Evolutionary conservation across 2,329 filamentous ascomycete genomes (phyloP).

Genomic region (Sordariomycetes sp.): DNA sequence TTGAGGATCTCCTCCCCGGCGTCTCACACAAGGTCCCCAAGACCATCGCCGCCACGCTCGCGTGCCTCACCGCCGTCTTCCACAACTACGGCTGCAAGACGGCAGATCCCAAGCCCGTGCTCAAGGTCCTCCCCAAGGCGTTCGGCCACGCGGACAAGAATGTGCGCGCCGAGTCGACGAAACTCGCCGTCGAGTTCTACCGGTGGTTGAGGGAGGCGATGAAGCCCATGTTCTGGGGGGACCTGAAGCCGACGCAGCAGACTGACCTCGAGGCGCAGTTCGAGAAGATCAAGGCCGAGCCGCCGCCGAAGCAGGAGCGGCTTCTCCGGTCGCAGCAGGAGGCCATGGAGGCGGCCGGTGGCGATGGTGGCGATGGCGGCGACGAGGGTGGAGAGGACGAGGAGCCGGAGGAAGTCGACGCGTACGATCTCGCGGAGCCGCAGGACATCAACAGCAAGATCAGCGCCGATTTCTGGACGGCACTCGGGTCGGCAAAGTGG

Average conservation of each 20-base stretch:
- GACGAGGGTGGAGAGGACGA: conserved; percentile 46
- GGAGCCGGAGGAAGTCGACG: conserved; percentile 57
- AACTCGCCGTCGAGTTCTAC: conserved; percentile 86
- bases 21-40: conserved; percentile 86
- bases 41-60: conserved; percentile 58
- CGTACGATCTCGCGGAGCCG: conserved; percentile 70
- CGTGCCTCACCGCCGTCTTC: conserved; percentile 69
- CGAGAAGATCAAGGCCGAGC: conserved; percentile 81
- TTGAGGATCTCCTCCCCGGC: conserved; percentile 79
- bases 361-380: conserved; percentile 21
- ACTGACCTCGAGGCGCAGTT: conserved; percentile 88
- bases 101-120: conserved; percentile 80
- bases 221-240: conserved; percentile 95
- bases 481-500: conserved; percentile 86
- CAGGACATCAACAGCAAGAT: conserved; percentile 68
- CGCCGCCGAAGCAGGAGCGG: conserved; percentile 78
- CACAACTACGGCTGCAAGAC: conserved; percentile 93
- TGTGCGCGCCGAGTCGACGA: conserved; percentile 85
- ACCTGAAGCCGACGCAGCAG: conserved; percentile 91
- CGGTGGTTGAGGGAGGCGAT: conserved; percentile 95
- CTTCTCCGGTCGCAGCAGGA: conserved; percentile 82
- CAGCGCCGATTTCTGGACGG: conserved; percentile 61
- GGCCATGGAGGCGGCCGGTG: conserved; percentile 53
- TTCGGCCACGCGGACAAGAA: conserved; percentile 98
- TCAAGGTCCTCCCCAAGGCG: conserved; percentile 78